phyloP scores from a whole-genome alignment of 2,329 filamentous ascomycete species.

The Xylaria sp. region DNA sequence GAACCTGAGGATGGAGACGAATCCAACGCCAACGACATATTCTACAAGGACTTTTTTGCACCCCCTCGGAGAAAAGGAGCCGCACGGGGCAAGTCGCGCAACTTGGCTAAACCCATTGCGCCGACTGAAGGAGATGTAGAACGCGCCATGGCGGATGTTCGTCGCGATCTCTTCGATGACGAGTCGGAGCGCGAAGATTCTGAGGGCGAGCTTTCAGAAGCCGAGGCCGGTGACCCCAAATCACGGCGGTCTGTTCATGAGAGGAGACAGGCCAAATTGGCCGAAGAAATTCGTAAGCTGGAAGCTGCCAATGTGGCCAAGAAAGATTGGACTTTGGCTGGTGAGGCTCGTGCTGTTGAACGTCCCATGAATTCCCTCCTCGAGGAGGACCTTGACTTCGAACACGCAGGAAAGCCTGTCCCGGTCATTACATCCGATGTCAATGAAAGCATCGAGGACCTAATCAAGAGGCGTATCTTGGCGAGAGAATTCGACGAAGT shows the following conservation, averaged over 20 bases:
- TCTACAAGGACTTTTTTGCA: constrained; percentile 90
- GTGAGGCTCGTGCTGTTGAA: constrained; percentile 77
- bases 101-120: constrained; percentile 37
- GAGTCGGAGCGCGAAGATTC: constrained; percentile 59
- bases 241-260: constrained; percentile 81
- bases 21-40: constrained; percentile 78
- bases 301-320: constrained; percentile 87
- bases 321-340: constrained; percentile 82
- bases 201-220: constrained; percentile 59
- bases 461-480: constrained; percentile 90
- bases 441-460: constrained; percentile 82
- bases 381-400: constrained; percentile 92
- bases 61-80: constrained; percentile 69
- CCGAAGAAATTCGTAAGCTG: constrained; percentile 84
- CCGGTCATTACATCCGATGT: constrained; percentile 89
- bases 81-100: constrained; percentile 46
- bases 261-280: constrained; percentile 75
- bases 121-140: constrained; percentile 64
- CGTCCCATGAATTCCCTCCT: constrained; percentile 87
- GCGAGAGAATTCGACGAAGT: constrained; percentile 91
- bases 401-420: constrained; percentile 89
- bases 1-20: constrained; percentile 49
- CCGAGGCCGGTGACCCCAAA: constrained; percentile 63
- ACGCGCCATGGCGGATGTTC: constrained; percentile 79
- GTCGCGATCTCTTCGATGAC: constrained; percentile 86